phyloP scores from a whole-genome alignment of 257 asterid genomes.

The Gentiana straminea region DNA sequence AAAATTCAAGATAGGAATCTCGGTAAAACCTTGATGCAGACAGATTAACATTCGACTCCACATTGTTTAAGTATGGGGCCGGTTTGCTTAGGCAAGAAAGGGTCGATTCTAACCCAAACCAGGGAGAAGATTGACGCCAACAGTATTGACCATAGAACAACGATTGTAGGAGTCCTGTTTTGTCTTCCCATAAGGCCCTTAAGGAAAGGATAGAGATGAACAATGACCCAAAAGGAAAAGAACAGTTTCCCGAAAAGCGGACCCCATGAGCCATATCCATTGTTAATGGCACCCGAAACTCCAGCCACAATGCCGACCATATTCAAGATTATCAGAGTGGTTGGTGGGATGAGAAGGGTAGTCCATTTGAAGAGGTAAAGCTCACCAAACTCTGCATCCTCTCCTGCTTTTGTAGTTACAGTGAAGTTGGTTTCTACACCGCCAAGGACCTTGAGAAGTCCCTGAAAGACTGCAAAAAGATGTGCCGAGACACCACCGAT shows the following conservation, averaged over 20 bases:
- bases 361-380: constrained; percentile 93
- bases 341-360: constrained; percentile 78
- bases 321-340: constrained; percentile 60
- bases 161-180: constrained; percentile 78
- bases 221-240: constrained; percentile 87
- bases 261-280: constrained; percentile 73
- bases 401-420: constrained; percentile 66
- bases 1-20: too few species aligned
- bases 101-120: constrained; percentile 86
- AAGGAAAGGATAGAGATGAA: constrained; percentile 79
- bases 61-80: constrained; percentile 77
- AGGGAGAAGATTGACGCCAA: constrained; percentile 74
- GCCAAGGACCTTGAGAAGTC: constrained; percentile 74
- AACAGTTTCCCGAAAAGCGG: constrained; percentile 74
- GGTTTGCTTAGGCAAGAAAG: constrained; percentile 82
- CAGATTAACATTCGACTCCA: constrained; percentile 62
- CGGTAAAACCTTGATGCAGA: neutral
- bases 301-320: constrained; percentile 89
- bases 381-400: constrained; percentile 66
- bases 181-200: constrained; percentile 86
- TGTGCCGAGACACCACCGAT: constrained; percentile 81
- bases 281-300: constrained; percentile 66
- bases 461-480: constrained; percentile 80
- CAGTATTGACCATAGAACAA: constrained; percentile 76
- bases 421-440: constrained; percentile 85